Evolutionary conservation across 257 asterid genomes (phyloP).

Genomic region (Solanum verrucosum): DNA sequence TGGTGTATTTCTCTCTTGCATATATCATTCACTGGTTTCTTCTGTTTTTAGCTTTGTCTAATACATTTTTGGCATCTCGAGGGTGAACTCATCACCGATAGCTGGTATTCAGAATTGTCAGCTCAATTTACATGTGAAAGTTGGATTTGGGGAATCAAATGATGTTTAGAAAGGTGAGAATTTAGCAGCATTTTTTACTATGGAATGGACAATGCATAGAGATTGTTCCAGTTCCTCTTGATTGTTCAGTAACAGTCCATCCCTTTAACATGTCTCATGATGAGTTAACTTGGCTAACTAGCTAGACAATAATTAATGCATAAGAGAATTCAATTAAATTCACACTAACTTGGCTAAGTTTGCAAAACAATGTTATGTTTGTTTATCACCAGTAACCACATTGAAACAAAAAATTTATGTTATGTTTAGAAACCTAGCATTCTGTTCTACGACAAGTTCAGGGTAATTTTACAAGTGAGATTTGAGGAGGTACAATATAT

Average conservation of each 20-base stretch:
- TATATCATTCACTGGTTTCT: neutral
- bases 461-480: too few relatives aligned
- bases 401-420: too few relatives aligned
- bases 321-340: too few relatives aligned
- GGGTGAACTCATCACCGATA: neutral
- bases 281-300: neutral
- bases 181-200: neutral
- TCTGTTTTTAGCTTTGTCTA: neutral
- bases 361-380: too few relatives aligned
- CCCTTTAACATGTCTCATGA: neutral
- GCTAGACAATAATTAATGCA: too few relatives aligned
- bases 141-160: neutral
- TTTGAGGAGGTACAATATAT: too few relatives aligned
- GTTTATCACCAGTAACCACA: too few relatives aligned
- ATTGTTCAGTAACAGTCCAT: neutral
- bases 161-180: neutral
- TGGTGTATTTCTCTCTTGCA: neutral
- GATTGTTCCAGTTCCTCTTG: neutral
- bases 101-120: neutral
- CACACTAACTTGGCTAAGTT: too few relatives aligned
- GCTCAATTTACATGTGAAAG: neutral
- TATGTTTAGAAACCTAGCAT: too few relatives aligned
- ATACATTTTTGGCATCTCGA: neutral
- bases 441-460: too few relatives aligned
- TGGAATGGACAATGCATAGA: neutral